These are phyloP conservation scores for Candida vaughaniae DNA, from an alignment of 805 yeast species.

Conservation along the genomic window DNA sequence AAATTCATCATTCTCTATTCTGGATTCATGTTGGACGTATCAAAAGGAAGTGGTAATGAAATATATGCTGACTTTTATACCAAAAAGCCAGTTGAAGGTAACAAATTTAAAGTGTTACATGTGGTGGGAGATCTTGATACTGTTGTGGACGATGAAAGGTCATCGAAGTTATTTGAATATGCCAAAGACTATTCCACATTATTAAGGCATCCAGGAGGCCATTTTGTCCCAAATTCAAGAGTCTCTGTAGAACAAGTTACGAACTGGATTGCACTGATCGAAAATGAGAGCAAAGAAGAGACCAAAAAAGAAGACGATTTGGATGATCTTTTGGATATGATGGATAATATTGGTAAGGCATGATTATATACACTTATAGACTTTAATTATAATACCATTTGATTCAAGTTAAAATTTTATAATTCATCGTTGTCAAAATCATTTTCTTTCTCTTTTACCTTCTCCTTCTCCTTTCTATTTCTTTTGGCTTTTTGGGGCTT, in stretches of 20 bases:
- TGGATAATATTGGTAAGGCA: constrained; percentile 29
- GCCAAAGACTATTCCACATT: constrained; percentile 50
- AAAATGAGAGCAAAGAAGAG: constrained; percentile 10
- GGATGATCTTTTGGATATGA: constrained; percentile 38
- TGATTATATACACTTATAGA: too few relatives aligned
- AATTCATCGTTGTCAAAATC: constrained; percentile 27
- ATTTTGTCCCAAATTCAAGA: constrained; percentile 89
- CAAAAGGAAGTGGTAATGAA: constrained; percentile 23
- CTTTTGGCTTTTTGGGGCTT: constrained; percentile 16
- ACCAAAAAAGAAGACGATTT: constrained; percentile 16
- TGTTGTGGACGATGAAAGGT: constrained; percentile 73
- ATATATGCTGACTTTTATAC: constrained; percentile 24
- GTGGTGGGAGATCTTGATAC: constrained; percentile 86
- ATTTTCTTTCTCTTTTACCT: constrained; percentile 1
- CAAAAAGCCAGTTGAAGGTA: background rate
- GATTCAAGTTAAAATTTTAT: constrained; percentile 7
- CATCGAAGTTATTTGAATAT: constrained; percentile 51
- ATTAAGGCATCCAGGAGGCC: constrained; percentile 93
- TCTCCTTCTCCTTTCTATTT: too few relatives aligned
- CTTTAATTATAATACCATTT: too few relatives aligned
- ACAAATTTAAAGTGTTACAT: constrained; percentile 49
- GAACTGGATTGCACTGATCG: constrained; percentile 34
- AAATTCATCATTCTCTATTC: constrained; percentile 77
- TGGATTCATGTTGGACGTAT: constrained; percentile 48
- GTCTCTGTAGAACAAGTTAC: constrained; percentile 37